Conservation (phyloP, 257 asterid genomes). For the Thymus quinquecostatus region DNA sequence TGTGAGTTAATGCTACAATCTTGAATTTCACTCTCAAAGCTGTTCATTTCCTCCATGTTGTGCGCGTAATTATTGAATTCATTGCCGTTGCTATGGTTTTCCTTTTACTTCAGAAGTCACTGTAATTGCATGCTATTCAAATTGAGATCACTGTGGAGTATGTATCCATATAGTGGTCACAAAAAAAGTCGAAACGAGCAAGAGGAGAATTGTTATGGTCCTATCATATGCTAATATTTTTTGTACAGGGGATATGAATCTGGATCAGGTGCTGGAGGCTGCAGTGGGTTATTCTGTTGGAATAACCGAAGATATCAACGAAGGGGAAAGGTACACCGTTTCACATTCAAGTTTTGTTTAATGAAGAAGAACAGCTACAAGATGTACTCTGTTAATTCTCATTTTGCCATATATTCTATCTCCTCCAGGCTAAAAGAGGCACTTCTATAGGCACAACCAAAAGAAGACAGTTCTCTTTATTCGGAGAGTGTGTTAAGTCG, state of each 20-base stretch:
- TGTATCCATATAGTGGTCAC: too few relatives aligned
- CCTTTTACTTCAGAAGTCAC: too few relatives aligned
- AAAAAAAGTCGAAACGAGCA: neutral
- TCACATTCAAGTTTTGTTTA: neutral
- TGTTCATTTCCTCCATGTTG: neutral
- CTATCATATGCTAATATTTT: neutral
- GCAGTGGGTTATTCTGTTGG: slow-evolving; percentile 90
- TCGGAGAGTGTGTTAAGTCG: slow-evolving; percentile 74
- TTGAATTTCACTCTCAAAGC: neutral
- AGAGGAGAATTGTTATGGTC: neutral
- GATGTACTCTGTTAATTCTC: neutral
- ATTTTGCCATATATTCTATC: neutral
- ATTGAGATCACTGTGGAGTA: too few relatives aligned
- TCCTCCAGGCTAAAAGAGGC: slow-evolving; percentile 52
- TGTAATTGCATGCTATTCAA: too few relatives aligned
- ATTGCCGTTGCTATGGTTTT: too few relatives aligned
- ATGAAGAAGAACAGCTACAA: neutral
- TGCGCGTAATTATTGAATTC: too few relatives aligned
- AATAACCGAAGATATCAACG: slow-evolving; percentile 48
- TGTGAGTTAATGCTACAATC: slow-evolving; percentile 57
- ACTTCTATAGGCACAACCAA: slow-evolving; percentile 47
- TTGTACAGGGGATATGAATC: slow-evolving; percentile 88
- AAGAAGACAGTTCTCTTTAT: slow-evolving; percentile 61
- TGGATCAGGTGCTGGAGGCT: slow-evolving; percentile 68
- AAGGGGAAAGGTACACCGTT: slow-evolving; percentile 51